These are phyloP conservation scores for Termitomyces sp. DNA, from an alignment of 768 basidiomycete species.

Conservation along the genomic window DNA sequence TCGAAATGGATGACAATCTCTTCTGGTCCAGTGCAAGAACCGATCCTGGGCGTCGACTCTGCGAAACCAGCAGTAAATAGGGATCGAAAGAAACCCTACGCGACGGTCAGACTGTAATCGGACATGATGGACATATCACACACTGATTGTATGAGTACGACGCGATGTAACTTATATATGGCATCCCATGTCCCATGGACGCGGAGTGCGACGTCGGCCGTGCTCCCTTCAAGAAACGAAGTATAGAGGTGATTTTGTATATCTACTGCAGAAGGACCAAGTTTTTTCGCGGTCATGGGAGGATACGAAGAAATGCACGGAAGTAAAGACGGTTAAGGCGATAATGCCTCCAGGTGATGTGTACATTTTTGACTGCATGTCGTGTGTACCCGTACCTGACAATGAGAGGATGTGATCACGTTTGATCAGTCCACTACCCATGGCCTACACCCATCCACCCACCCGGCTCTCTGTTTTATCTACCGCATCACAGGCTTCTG, in stretches of 20 bases:
- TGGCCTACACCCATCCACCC: slow-evolving; percentile 59
- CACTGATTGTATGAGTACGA: slow-evolving; percentile 86
- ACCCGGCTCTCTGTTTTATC: slow-evolving; percentile 68
- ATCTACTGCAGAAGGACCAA: slow-evolving; percentile 42
- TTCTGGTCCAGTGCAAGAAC: slow-evolving; percentile 29
- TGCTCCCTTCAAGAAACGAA: slow-evolving; percentile 64
- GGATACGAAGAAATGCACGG: background rate
- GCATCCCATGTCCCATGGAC: slow-evolving; percentile 65
- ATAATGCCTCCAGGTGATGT: background rate
- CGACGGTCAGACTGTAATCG: background rate
- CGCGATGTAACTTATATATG: slow-evolving; percentile 74
- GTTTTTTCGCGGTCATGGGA: slow-evolving; percentile 30
- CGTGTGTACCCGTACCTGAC: background rate
- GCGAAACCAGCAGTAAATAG: slow-evolving; percentile 79
- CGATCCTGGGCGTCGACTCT: slow-evolving; percentile 44
- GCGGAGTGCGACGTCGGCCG: slow-evolving; percentile 73
- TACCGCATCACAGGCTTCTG: slow-evolving; percentile 47
- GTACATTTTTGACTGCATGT: background rate
- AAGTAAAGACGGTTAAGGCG: background rate
- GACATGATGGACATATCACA: slow-evolving; percentile 18
- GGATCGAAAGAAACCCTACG: slow-evolving; percentile 80
- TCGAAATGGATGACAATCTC: slow-evolving; percentile 71
- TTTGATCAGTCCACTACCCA: background rate
- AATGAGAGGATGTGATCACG: background rate
- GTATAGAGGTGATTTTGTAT: slow-evolving; percentile 75